Base-by-base conservation (phyloP, 2,329 filamentous ascomycete genomes). In the Ceratocystis destructans region DNA sequence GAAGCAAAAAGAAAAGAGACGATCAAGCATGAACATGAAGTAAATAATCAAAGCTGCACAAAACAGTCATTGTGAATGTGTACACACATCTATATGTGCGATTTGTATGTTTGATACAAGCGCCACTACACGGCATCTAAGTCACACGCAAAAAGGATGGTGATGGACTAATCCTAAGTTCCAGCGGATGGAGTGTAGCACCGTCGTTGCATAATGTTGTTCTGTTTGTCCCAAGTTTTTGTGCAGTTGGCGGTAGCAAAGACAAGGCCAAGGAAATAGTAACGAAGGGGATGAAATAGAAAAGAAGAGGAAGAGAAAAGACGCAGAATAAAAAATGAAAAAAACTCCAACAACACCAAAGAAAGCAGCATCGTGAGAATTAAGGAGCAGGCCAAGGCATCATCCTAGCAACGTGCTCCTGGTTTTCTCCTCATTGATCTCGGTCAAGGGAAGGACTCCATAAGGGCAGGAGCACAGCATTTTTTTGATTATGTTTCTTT, bases 301-400 rank as follows among this genome's bases (percentile, higher is more conserved):
- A n/a, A n/a, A 57, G 17, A 33, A 57, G 33, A 37, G 22, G 48
- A 53, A 53, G 48, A 53, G 5, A 53, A 37, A 37, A 59, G 31
- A 10, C 17, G n/a, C 5, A 59, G 10, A 8, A 31, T 20, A 7
- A 57, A 6, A 25, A 53, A 22, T 12, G 12, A 28, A 53, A 22
- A 25, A 55, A 59, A 59, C 55, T 59, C 55, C 55, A 59, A 37
- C 55, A 59, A 59, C 55, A 37, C 55, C 55, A 59, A 41, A 25
- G 48, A 53, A 25, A 20, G 15, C 5, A 53, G 37, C 17, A 33
- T 59, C 55, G 33, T n/a, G 55, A 59, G 28, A n/a, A 37, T 20
- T 8, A 59, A 31, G 55, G 10, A 41, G 12, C 3, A 5, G 37
- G 37, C 4, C 10, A 41, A 12, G 37, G 12, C 12, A 15, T 41